Evolutionary conservation across 768 basidiomycete species (phyloP).

Genomic region (Fistulinella prunicolor): DNA sequence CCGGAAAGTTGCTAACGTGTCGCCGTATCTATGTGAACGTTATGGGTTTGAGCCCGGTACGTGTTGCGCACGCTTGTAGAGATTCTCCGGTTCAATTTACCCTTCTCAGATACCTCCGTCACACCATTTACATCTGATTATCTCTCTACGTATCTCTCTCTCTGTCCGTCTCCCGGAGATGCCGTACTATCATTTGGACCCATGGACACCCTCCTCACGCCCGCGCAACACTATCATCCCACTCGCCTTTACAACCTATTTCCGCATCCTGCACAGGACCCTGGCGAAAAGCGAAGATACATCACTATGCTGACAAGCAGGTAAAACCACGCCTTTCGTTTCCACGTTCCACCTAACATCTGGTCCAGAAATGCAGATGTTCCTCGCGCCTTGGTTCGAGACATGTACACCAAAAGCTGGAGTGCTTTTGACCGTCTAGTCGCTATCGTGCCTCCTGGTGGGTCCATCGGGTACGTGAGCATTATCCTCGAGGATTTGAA

Average conservation of each 20-base stretch:
- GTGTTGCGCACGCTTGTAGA: constrained; percentile 1
- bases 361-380: constrained; percentile 72
- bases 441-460: constrained; percentile 86
- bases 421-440: constrained; percentile 87
- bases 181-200: constrained; percentile 78
- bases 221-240: constrained; percentile 71
- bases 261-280: constrained; percentile 81
- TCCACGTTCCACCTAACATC: neutral
- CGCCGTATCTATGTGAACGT: constrained; percentile 73
- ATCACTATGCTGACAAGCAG: constrained; percentile 69
- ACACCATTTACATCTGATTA: constrained; percentile 76
- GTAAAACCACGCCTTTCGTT: constrained; percentile 33
- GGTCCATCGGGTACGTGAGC: constrained; percentile 72
- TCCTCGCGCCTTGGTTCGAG: constrained; percentile 77
- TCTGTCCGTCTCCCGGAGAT: constrained; percentile 69
- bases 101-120: constrained; percentile 64
- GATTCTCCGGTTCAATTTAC: neutral
- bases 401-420: constrained; percentile 94
- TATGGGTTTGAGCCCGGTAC: constrained; percentile 77
- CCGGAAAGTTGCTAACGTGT: constrained; percentile 60
- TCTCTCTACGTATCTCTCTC: constrained; percentile 73
- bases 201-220: constrained; percentile 74
- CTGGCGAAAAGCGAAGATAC: constrained; percentile 70
- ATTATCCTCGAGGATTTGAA: constrained; percentile 3
- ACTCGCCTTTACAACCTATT: constrained; percentile 70